These are phyloP conservation scores for Neckera pumila DNA, from an alignment of 225 moss, liverwort and hornwort species.

Conservation along the genomic window DNA sequence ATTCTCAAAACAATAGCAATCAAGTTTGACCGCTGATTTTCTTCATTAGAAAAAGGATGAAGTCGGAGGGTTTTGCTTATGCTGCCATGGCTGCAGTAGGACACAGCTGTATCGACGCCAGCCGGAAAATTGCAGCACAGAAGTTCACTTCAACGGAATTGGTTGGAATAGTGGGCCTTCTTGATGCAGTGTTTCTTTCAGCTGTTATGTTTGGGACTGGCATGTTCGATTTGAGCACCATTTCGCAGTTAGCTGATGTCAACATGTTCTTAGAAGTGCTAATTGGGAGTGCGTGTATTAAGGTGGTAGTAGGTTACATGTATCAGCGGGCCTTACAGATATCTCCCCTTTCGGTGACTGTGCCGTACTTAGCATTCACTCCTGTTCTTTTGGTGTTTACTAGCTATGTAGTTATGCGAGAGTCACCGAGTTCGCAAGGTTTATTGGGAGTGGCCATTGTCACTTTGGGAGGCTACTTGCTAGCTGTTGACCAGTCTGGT, in stretches of 20 bases:
- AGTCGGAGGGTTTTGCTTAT: constrained; percentile 37
- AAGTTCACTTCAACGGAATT: constrained; percentile 33
- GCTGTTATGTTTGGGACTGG: constrained; percentile 18
- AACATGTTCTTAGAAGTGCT: constrained; percentile 18
- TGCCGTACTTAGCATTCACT: constrained; percentile 38
- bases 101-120: constrained; percentile 40
- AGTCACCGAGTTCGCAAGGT: constrained; percentile 36
- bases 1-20: not conserved
- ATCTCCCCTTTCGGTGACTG: constrained; percentile 38
- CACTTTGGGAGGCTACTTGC: constrained; percentile 32
- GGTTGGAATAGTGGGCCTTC: constrained; percentile 32
- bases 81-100: constrained; percentile 30
- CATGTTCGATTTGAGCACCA: constrained; percentile 12
- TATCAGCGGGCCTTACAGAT: constrained; percentile 34
- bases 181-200: constrained; percentile 29
- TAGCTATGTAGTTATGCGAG: constrained; percentile 33
- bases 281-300: constrained; percentile 30
- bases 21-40: not conserved
- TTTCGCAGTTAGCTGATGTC: constrained; percentile 14
- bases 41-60: constrained; percentile 3
- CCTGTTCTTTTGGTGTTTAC: constrained; percentile 40
- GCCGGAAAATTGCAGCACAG: constrained; percentile 28
- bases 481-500: constrained; percentile 28
- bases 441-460: constrained; percentile 26
- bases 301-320: constrained; percentile 34